Evolutionary conservation across 495 filamentous ascomycete species (phyloP).

Genomic region (Tuber indicum): DNA sequence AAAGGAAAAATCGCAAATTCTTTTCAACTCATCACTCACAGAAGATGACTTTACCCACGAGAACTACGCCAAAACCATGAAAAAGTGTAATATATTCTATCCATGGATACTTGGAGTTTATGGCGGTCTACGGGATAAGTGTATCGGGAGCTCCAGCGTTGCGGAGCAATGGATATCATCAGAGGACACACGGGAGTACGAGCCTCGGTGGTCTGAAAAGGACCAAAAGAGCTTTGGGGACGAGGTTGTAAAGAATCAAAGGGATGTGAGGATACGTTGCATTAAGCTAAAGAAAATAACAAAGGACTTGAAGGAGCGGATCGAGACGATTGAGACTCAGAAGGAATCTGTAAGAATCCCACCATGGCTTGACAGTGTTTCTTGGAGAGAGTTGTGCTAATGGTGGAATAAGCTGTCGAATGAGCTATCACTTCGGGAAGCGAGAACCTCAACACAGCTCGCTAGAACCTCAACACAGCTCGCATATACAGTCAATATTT

Average conservation of each 20-base stretch:
- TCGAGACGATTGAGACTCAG: background rate
- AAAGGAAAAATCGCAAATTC: background rate
- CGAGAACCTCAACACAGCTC: too few species aligned
- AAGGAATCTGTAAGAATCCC: background rate
- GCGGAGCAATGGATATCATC: background rate
- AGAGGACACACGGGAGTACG: background rate
- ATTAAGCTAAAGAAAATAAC: background rate
- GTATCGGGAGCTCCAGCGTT: background rate
- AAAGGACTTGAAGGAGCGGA: background rate
- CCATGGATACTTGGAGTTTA: background rate
- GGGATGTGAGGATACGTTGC: background rate
- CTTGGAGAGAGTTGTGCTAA: background rate
- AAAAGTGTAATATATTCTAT: background rate
- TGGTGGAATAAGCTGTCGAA: background rate
- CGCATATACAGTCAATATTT: background rate
- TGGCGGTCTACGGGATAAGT: background rate
- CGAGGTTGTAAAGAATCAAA: background rate
- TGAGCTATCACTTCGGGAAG: background rate
- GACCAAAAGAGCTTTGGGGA: background rate
- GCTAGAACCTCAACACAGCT: slow-evolving; percentile 1
- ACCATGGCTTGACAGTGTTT: background rate
- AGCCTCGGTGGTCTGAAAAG: background rate
- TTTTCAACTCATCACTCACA: background rate
- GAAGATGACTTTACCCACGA: background rate
- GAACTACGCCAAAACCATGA: slow-evolving; percentile 3